Conservation (phyloP, 257 asterid species). For the Primulina eburnea region DNA sequence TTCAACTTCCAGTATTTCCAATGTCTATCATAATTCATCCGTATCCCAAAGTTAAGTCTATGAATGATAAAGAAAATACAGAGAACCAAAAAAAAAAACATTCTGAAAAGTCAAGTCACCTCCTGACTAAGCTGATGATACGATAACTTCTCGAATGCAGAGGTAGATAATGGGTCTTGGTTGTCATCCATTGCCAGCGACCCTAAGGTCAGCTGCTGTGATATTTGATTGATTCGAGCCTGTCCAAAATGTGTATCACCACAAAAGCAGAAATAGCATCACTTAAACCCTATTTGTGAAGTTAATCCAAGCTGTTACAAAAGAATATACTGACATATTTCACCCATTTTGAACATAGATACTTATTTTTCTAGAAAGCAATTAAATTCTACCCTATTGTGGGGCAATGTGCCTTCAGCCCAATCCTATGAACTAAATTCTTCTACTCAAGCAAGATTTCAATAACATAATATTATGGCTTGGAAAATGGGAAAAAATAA, state of each 20-base stretch:
- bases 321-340: constrained; percentile 42
- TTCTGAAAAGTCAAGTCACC: constrained; percentile 39
- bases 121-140: constrained; percentile 51
- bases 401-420: constrained; percentile 33
- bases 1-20: constrained; percentile 64
- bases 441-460: constrained; percentile 18
- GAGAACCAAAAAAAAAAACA: constrained; percentile 13
- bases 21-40: constrained; percentile 50
- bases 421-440: constrained; percentile 20
- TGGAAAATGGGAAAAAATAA: constrained; percentile 1
- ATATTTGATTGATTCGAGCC: constrained; percentile 84
- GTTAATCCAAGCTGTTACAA: constrained; percentile 58
- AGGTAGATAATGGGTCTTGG: constrained; percentile 35
- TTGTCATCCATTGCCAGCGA: constrained; percentile 42
- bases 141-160: constrained; percentile 36
- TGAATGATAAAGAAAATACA: constrained; percentile 23
- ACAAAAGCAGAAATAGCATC: constrained; percentile 68
- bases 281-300: constrained; percentile 54
- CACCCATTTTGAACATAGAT: constrained; percentile 41
- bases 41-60: constrained; percentile 24
- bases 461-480: background rate
- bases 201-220: constrained; percentile 61
- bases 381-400: constrained; percentile 30
- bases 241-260: constrained; percentile 77
- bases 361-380: constrained; percentile 38